These are phyloP conservation scores for Metarhizium robertsii DNA, from an alignment of 2,329 filamentous ascomycete genomes.

Conservation along the genomic window DNA sequence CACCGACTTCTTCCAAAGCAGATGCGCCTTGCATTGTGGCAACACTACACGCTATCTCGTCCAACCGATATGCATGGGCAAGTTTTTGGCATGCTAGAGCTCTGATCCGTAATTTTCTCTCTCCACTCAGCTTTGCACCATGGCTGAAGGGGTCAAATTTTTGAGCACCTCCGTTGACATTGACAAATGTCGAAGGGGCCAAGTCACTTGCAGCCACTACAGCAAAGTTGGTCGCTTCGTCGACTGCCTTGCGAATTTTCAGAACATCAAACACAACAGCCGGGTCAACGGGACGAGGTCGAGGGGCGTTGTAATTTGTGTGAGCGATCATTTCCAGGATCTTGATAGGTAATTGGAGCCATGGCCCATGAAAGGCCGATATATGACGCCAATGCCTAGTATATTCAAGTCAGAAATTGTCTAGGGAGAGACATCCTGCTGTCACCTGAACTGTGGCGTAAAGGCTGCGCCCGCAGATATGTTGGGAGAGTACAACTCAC, in stretches of 20 bases:
- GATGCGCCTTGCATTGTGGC: constrained; percentile 76
- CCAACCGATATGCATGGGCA: constrained; percentile 65
- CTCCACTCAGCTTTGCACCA: constrained; percentile 60
- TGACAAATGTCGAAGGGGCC: constrained; percentile 54
- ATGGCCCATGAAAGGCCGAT: constrained; percentile 73
- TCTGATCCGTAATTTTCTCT: constrained; percentile 69
- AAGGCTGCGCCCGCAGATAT: neutral
- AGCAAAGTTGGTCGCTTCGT: constrained; percentile 69
- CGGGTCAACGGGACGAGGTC: constrained; percentile 68
- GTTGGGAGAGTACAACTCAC: constrained; percentile 32
- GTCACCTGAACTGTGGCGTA: neutral
- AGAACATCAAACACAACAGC: constrained; percentile 76
- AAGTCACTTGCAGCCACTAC: constrained; percentile 69
- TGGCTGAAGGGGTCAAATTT: constrained; percentile 23
- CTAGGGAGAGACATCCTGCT: neutral
- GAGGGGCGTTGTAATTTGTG: constrained; percentile 68
- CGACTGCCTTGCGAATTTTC: constrained; percentile 71
- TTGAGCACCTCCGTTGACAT: constrained; percentile 30
- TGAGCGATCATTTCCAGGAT: constrained; percentile 71
- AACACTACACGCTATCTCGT: constrained; percentile 76
- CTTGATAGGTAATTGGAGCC: constrained; percentile 71
- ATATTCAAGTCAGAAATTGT: neutral
- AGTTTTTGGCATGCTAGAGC: constrained; percentile 74
- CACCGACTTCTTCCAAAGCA: constrained; percentile 66
- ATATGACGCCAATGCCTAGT: constrained; percentile 76